Evolutionary conservation across 2,329 filamentous ascomycete genomes (phyloP).

Genomic region (Hortaea werneckii): DNA sequence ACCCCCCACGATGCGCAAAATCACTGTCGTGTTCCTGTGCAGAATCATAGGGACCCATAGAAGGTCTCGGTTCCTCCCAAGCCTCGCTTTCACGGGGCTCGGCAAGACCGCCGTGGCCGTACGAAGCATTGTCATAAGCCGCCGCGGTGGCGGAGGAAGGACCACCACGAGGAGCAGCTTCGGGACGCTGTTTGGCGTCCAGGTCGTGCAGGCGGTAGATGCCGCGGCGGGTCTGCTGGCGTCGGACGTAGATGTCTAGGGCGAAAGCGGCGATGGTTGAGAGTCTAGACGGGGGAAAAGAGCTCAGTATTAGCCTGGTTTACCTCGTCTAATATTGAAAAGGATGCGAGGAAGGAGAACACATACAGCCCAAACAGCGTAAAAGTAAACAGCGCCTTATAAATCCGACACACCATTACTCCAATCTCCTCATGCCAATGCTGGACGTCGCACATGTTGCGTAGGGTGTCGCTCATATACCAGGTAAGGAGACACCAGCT

Average conservation of each 20-base stretch:
- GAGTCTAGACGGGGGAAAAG: constrained; percentile 24
- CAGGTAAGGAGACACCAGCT: constrained; percentile 43
- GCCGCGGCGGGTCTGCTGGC: constrained; percentile 35
- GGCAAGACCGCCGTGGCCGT: constrained; percentile 6
- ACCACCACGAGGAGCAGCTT: too few relatives aligned
- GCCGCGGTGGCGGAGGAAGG: too few relatives aligned
- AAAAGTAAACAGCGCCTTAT: constrained; percentile 52
- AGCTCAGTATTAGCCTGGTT: too few relatives aligned
- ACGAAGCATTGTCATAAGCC: too few relatives aligned
- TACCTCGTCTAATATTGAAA: too few relatives aligned
- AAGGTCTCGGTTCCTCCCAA: constrained; percentile 22
- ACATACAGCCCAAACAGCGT: constrained; percentile 37
- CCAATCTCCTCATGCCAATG: constrained; percentile 47
- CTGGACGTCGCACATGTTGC: constrained; percentile 35
- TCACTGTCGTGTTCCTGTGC: constrained; percentile 12
- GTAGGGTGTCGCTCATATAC: constrained; percentile 44
- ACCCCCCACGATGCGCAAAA: constrained; percentile 23
- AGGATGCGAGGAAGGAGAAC: too few relatives aligned
- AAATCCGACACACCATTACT: constrained; percentile 46
- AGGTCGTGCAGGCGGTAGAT: constrained; percentile 39
- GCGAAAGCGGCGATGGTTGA: constrained; percentile 38
- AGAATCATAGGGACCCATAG: constrained; percentile 16
- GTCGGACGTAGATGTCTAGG: constrained; percentile 42
- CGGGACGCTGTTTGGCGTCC: constrained; percentile 19
- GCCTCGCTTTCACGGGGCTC: constrained; percentile 19